Base-by-base conservation (phyloP, 306 rosid genomes). In the Quercus suber region DNA sequence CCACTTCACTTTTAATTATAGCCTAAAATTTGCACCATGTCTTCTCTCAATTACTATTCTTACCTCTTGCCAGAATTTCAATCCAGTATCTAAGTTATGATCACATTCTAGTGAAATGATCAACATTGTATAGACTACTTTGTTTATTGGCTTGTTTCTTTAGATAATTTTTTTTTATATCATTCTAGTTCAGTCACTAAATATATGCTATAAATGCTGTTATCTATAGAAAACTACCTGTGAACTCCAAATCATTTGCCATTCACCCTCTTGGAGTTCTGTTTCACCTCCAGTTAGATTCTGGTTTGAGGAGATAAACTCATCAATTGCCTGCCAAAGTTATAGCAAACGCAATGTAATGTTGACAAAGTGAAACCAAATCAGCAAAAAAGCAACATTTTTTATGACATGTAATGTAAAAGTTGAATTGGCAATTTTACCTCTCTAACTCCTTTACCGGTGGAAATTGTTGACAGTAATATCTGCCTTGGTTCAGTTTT, bases 221-320 rank as follows among this genome's bases (percentile, higher is more conserved):
- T 17, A 61, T 77, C 73, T 49, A 68, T 55, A 56, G 14, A 72
- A 35, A 65, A 33, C 81, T 85, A 95, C 99, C 98, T 95, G 99
- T 41, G 99, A 91, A 84, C 97, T 95, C 99, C 99, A 95, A 73
- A 90, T 43, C 98, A 95, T 87, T 78, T 84, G 84, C 98, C 99
- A 92, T 76, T 92, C 97, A 21, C 99, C 99, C 80, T 90, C 98
- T 61, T 84, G 82, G 73, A 92, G 90, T 78, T 91, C 93, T 25
- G 80, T 79, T 72, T 89, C 91, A 73, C 78, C 85, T 70, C 73
- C 80, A 45, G 78, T 80, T 19, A 14, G 56, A 12, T 80, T 84
- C 75, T 67, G 81, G 78, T 88, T 35, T 15, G 76, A 69, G 74
- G 90, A 89, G 82, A 91, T 69, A 17, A 95, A 76, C 83, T 90